These are phyloP conservation scores for Chamaenerion angustifolium DNA, from an alignment of 345 rosid species.

Conservation along the genomic window DNA sequence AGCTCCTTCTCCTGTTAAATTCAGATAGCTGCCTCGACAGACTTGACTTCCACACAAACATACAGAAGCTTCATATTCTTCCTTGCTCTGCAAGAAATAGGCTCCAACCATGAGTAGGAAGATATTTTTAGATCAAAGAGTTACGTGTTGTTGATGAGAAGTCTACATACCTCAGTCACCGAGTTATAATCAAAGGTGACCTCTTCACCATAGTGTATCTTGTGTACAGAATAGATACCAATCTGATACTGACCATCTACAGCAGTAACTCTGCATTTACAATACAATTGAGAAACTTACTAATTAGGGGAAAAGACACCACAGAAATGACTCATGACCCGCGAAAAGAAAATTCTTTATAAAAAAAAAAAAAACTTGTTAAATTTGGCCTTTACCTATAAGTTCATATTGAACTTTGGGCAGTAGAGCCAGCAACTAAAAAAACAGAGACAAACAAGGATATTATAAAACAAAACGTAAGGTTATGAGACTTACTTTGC, in stretches of 20 bases:
- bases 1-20: slow-evolving; percentile 98
- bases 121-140: slow-evolving; percentile 3
- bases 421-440: too few relatives aligned
- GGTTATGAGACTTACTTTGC: slow-evolving; percentile 43
- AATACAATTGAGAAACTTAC: slow-evolving; percentile 1
- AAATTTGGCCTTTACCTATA: too few relatives aligned
- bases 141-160: slow-evolving; percentile 3
- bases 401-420: too few relatives aligned
- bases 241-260: slow-evolving; percentile 98
- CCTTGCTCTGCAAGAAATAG: slow-evolving; percentile 66
- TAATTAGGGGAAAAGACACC: too few relatives aligned
- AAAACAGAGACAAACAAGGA: too few relatives aligned
- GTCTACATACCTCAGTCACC: slow-evolving; percentile 73
- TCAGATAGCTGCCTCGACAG: slow-evolving; percentile 97
- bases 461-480: too few relatives aligned
- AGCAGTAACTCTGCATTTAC: slow-evolving; percentile 74
- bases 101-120: slow-evolving; percentile 2
- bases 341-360: too few relatives aligned
- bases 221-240: slow-evolving; percentile 75
- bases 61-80: slow-evolving; percentile 99
- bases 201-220: slow-evolving; percentile 85
- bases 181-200: slow-evolving; percentile 97
- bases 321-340: too few relatives aligned
- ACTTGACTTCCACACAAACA: slow-evolving; percentile 99
- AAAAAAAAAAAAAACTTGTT: too few relatives aligned